Evolutionary conservation across 2,329 filamentous ascomycete species (phyloP).

Genomic region (Diaporthe vexans): DNA sequence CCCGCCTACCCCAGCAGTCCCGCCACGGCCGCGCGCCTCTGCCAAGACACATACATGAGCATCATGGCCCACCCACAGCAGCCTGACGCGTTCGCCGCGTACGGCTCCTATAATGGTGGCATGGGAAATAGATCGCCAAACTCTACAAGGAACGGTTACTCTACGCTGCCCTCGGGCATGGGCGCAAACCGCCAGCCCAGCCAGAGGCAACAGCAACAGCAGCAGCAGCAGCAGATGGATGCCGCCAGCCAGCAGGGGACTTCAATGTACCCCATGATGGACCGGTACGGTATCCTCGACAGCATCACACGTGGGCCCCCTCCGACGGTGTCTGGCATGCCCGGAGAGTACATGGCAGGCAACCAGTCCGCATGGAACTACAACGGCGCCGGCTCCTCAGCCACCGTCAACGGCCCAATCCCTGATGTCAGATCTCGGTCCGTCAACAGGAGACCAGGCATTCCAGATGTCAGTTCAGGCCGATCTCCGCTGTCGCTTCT

Average conservation of each 20-base stretch:
- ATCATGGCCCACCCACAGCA: conserved; percentile 42
- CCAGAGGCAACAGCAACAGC: conserved; percentile 47
- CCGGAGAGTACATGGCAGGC: conserved; percentile 46
- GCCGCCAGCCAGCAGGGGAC: conserved; percentile 44
- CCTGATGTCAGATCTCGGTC: conserved; percentile 71
- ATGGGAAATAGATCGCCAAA: conserved; percentile 47
- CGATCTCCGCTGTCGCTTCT: conserved; percentile 42
- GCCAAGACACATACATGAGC: conserved; percentile 36
- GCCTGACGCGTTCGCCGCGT: conserved; percentile 41
- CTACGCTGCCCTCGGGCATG: conserved; percentile 46
- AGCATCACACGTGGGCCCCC: conserved; percentile 46
- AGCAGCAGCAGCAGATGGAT: conserved; percentile 47
- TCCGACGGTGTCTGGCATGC: conserved; percentile 44
- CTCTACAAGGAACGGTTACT: conserved; percentile 48
- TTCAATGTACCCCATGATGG: conserved; percentile 46
- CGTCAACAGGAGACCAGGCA: conserved; percentile 74
- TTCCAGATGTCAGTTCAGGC: conserved; percentile 55
- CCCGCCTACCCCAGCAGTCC: not conserved
- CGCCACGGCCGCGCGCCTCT: conserved; percentile 26
- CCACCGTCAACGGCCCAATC: conserved; percentile 69
- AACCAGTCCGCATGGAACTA: conserved; percentile 49
- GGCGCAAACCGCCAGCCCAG: conserved; percentile 44
- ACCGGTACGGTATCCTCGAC: conserved; percentile 49
- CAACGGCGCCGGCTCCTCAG: conserved; percentile 46
- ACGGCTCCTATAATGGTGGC: conserved; percentile 39